A percentile compares a stretch with the other conserved stretches of the same genome.
Conservation (phyloP, 148 eudicot species). For the Rhododendron simsii region DNA sequence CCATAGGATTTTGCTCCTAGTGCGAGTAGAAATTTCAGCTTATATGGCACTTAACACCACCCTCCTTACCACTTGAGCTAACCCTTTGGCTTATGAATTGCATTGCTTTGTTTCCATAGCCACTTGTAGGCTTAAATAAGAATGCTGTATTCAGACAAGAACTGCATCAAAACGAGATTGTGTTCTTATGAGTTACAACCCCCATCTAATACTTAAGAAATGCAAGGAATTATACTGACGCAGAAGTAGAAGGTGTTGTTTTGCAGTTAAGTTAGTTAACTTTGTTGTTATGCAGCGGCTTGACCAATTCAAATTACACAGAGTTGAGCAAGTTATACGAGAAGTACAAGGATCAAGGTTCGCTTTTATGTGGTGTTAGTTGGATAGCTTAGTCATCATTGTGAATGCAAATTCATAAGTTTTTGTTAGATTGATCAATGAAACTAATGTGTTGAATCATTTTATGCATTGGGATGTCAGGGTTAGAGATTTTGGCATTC, state of each 20-base stretch:
- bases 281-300: conserved; percentile 44
- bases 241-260: not conserved
- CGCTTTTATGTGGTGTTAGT: not conserved
- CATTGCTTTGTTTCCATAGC: not conserved
- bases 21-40: not conserved
- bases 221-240: not conserved
- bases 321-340: conserved; percentile 62
- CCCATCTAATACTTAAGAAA: not conserved
- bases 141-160: not conserved
- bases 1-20: not conserved
- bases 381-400: not conserved
- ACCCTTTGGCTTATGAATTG: not conserved
- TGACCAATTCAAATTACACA: conserved; percentile 77
- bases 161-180: not conserved
- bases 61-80: not conserved
- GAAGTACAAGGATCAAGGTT: conserved; percentile 75
- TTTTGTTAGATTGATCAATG: not conserved
- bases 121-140: not conserved
- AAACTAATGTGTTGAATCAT: not conserved
- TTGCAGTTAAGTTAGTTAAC: not conserved
- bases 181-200: not conserved
- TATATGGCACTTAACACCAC: not conserved
- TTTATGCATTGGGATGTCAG: conserved; percentile 15
- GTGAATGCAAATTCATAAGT: not conserved
- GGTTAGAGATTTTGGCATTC: conserved; percentile 63